phyloP scores from a whole-genome alignment of 2,329 filamentous ascomycete species.

The Beauveria australis region DNA sequence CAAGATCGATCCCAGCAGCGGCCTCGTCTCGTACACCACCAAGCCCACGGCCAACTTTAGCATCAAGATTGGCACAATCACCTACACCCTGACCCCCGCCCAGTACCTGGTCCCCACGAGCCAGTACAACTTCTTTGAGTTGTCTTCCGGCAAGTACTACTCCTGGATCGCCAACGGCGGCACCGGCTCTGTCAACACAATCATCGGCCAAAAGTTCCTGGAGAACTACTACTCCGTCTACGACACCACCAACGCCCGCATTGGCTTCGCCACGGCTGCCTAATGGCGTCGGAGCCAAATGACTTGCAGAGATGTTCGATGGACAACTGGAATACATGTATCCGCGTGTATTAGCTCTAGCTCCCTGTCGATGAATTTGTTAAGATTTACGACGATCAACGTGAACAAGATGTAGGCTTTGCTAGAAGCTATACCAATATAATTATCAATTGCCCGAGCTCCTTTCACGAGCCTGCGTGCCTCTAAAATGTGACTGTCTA shows the following conservation, averaged over 20 bases:
- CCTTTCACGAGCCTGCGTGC: neutral
- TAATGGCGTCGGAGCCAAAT: neutral
- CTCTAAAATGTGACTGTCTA: neutral
- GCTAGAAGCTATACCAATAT: neutral
- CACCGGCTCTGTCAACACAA: constrained; percentile 19
- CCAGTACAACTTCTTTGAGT: constrained; percentile 18
- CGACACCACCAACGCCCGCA: constrained; percentile 17
- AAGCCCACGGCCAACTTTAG: constrained; percentile 22
- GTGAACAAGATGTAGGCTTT: neutral
- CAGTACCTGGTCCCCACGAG: constrained; percentile 21
- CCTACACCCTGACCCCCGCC: constrained; percentile 20
- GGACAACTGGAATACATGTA: neutral
- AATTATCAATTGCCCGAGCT: neutral
- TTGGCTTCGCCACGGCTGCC: constrained; percentile 17
- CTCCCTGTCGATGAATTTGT: neutral
- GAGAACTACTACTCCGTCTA: constrained; percentile 23
- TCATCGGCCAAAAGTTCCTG: constrained; percentile 24
- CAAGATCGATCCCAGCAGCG: constrained; percentile 17
- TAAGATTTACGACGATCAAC: neutral
- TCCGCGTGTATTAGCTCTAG: neutral
- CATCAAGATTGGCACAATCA: constrained; percentile 20
- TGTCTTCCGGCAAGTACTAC: constrained; percentile 20
- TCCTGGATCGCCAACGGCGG: constrained; percentile 22
- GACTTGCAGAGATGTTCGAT: neutral
- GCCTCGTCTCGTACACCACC: constrained; percentile 18